phyloP scores from a whole-genome alignment of 805 yeast species.

The Candida patagonica region DNA sequence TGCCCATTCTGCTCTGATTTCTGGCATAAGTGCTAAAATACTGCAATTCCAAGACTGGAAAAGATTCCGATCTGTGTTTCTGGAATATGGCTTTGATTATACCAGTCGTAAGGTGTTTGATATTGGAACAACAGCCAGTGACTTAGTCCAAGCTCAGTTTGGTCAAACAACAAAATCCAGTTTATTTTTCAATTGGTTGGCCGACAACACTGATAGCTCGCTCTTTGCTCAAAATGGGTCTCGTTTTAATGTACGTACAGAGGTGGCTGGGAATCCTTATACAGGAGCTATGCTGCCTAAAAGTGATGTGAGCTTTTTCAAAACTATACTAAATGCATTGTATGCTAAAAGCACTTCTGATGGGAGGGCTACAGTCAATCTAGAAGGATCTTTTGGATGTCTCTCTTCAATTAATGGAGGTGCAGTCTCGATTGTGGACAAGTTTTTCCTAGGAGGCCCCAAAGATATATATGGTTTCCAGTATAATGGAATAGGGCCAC shows the following conservation, averaged over 20 bases:
- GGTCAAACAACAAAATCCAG: slow-evolving; percentile 54
- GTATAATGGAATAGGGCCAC: slow-evolving; percentile 56
- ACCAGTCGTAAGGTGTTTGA: slow-evolving; percentile 48
- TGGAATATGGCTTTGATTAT: slow-evolving; percentile 48
- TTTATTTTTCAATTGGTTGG: slow-evolving; percentile 32
- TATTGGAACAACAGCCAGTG: slow-evolving; percentile 42
- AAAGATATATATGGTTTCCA: slow-evolving; percentile 58
- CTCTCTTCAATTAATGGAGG: neutral
- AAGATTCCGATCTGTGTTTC: slow-evolving; percentile 11
- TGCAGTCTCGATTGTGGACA: slow-evolving; percentile 51
- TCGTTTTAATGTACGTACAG: slow-evolving; percentile 28
- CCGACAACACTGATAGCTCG: slow-evolving; percentile 31
- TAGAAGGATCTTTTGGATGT: slow-evolving; percentile 7
- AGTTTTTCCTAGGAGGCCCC: slow-evolving; percentile 72
- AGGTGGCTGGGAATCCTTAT: slow-evolving; percentile 20
- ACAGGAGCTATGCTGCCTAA: neutral
- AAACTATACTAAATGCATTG: slow-evolving; percentile 14
- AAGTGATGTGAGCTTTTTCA: slow-evolving; percentile 23
- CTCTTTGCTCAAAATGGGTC: slow-evolving; percentile 38
- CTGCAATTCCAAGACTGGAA: slow-evolving; percentile 24
- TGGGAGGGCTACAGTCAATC: slow-evolving; percentile 16
- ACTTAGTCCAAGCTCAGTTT: slow-evolving; percentile 50
- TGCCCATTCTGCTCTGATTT: slow-evolving; percentile 42
- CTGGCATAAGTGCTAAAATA: slow-evolving; percentile 34
- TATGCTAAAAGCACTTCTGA: slow-evolving; percentile 11